phyloP scores from a whole-genome alignment of 768 basidiomycete genomes.

The Suillus hirtellus region DNA sequence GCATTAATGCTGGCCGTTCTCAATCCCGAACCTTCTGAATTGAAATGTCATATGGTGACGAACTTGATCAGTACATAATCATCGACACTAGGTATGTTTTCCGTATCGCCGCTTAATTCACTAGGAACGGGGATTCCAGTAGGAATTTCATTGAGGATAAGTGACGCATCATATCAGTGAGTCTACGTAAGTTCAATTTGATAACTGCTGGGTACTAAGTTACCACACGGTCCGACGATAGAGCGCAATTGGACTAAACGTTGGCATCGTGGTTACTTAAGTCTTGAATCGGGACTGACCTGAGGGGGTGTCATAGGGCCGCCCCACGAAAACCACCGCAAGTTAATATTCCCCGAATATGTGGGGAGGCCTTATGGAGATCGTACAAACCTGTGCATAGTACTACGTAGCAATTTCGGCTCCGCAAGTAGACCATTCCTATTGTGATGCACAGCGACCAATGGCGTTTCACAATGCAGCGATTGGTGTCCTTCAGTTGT shows the following conservation, averaged over 20 bases:
- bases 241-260: not conserved
- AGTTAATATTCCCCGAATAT: not conserved
- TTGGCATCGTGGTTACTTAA: not conserved
- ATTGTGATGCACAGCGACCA: not conserved
- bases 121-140: not conserved
- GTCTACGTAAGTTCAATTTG: not conserved
- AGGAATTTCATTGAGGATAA: not conserved
- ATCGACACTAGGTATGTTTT: not conserved
- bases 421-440: not conserved
- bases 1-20: not conserved
- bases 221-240: not conserved
- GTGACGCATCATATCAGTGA: not conserved
- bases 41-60: not conserved
- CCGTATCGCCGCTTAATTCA: not conserved
- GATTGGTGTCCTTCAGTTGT: not conserved
- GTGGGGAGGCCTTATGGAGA: no score
- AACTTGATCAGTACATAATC: not conserved
- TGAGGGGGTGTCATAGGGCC: not conserved
- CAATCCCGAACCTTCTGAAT: not conserved
- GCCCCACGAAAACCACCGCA: not conserved
- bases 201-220: not conserved
- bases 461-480: not conserved
- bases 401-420: not conserved
- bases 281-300: not conserved
- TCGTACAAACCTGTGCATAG: not conserved